Evolutionary conservation across 441 rosid species (phyloP).

Genomic region (Corymbia citriodora): DNA sequence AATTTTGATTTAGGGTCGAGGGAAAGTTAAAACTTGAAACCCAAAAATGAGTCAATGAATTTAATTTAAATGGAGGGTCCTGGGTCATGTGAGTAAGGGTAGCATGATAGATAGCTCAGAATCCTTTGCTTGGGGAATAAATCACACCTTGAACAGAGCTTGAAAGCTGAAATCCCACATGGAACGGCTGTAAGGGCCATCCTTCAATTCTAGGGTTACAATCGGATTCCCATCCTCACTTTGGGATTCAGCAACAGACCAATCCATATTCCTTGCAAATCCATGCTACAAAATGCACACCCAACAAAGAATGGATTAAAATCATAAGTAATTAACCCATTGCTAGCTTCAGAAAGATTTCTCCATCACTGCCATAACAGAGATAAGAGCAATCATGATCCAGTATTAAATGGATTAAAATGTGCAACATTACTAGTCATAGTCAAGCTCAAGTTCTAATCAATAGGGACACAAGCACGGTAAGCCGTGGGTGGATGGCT

Average conservation of each 20-base stretch:
- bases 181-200: conserved; percentile 76
- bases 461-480: background rate
- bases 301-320: background rate
- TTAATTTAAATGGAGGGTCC: background rate
- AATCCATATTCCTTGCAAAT: conserved; percentile 92
- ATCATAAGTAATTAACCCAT: background rate
- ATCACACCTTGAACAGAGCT: conserved; percentile 65
- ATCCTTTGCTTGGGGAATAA: background rate
- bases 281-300: conserved; percentile 54
- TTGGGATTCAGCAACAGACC: conserved; percentile 69
- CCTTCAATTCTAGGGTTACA: conserved; percentile 78
- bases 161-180: conserved; percentile 95
- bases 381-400: background rate
- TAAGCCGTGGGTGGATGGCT: background rate
- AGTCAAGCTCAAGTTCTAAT: background rate
- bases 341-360: background rate
- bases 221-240: conserved; percentile 52
- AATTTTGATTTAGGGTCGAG: background rate
- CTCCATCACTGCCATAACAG: background rate
- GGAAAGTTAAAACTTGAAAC: background rate
- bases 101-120: background rate
- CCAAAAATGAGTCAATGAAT: background rate
- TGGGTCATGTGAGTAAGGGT: background rate
- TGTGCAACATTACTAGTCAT: background rate
- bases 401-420: background rate